These are phyloP conservation scores for Nemania sp. DNA, from an alignment of 2,329 filamentous ascomycete species.

Conservation along the genomic window DNA sequence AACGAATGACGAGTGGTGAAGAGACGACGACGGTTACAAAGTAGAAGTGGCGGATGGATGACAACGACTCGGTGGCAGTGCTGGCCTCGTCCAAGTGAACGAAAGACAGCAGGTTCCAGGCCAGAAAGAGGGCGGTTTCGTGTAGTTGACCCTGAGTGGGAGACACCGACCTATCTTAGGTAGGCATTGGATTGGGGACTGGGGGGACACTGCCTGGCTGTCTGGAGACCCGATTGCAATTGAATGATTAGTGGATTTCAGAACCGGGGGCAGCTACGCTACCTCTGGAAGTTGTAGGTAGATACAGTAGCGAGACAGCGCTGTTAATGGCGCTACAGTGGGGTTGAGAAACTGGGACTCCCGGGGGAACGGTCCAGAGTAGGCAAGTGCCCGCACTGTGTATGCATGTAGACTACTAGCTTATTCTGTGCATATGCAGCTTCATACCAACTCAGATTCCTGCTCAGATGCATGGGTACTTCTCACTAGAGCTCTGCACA, in stretches of 20 bases:
- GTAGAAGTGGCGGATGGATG: constrained; percentile 28
- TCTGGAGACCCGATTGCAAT: constrained; percentile 6
- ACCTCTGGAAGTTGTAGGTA: not conserved
- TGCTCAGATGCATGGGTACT: not conserved
- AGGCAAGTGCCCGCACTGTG: constrained; percentile 16
- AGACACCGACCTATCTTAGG: constrained; percentile 17
- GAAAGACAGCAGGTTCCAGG: constrained; percentile 28
- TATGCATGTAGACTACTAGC: constrained; percentile 5
- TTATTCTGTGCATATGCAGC: constrained; percentile 21
- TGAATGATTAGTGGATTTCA: constrained; percentile 16
- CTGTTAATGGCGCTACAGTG: not conserved
- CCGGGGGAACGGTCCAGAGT: constrained; percentile 3
- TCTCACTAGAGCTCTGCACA: not conserved
- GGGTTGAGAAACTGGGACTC: constrained; percentile 18
- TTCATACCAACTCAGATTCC: not conserved
- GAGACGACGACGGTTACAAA: constrained; percentile 30
- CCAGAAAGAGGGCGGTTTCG: constrained; percentile 22
- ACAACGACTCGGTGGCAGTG: constrained; percentile 38
- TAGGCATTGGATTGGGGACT: not conserved
- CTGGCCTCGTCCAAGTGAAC: constrained; percentile 31
- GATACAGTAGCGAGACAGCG: not conserved
- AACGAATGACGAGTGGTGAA: constrained; percentile 47
- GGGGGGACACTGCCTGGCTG: not conserved
- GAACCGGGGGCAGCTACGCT: not conserved
- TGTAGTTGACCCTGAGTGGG: constrained; percentile 20